Percentiles rank a stretch among this genome's conserved stretches.
These are phyloP conservation scores for Paecilomyces formosus DNA, from an alignment of 2,329 filamentous ascomycete genomes.

Conservation along the genomic window DNA sequence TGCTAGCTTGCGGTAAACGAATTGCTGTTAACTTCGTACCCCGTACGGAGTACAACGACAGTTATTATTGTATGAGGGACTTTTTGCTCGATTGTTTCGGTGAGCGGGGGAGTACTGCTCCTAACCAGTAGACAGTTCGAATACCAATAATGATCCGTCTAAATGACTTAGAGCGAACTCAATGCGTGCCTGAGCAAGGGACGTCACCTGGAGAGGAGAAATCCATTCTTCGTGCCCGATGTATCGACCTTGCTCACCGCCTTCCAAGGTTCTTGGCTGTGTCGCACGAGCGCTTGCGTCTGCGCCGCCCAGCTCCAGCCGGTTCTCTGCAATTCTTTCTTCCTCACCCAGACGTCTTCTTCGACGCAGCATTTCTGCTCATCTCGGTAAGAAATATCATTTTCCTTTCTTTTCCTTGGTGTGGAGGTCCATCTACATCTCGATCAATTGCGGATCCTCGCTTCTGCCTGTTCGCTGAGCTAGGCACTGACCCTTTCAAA, in stretches of 20 bases:
- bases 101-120: not conserved
- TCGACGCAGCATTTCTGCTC: not conserved
- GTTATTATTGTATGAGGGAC: no score
- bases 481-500: not conserved
- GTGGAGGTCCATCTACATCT: not conserved
- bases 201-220: not conserved
- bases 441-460: not conserved
- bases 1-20: no score
- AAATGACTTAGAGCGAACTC: not conserved
- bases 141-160: no score
- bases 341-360: not conserved
- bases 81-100: not conserved
- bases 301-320: not conserved
- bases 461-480: not conserved
- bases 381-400: not conserved
- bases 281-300: not conserved
- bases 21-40: no score
- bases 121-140: not conserved
- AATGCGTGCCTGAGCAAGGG: not conserved
- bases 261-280: not conserved
- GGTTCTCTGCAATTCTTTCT: not conserved
- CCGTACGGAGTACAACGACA: no score
- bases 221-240: not conserved
- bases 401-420: not conserved
- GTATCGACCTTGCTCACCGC: not conserved